Evolutionary conservation across 768 basidiomycete species (phyloP).

Genomic region (Termitomyces sp.): DNA sequence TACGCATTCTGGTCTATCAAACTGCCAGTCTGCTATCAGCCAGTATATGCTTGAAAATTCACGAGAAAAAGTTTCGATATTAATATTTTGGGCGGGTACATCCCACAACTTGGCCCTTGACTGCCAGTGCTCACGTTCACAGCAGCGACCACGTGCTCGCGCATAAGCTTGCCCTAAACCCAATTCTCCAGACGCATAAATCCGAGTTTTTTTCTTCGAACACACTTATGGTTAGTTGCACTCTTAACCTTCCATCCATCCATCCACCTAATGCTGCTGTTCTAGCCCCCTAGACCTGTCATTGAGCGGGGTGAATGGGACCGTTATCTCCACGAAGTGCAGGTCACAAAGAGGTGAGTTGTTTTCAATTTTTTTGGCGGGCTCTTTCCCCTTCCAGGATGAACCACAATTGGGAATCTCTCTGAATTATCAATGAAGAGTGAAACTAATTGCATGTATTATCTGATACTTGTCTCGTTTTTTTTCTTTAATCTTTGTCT

Average conservation of each 20-base stretch:
- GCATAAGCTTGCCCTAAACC: slow-evolving; percentile 32
- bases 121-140: too few species aligned
- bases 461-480: slow-evolving; percentile 57
- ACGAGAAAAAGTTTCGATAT: too few species aligned
- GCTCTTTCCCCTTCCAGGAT: slow-evolving; percentile 39
- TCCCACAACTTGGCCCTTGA: too few species aligned
- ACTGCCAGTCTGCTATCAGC: too few species aligned
- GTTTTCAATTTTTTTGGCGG: slow-evolving; percentile 5
- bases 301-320: slow-evolving; percentile 89
- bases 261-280: slow-evolving; percentile 5
- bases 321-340: slow-evolving; percentile 74
- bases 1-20: too few species aligned
- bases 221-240: slow-evolving; percentile 32
- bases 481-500: slow-evolving; percentile 17
- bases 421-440: slow-evolving; percentile 79
- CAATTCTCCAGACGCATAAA: slow-evolving; percentile 23
- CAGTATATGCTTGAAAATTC: too few species aligned
- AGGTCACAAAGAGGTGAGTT: slow-evolving; percentile 87
- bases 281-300: slow-evolving; percentile 46
- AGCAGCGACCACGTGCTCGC: background rate
- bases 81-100: too few species aligned
- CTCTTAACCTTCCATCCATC: background rate
- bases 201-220: slow-evolving; percentile 15
- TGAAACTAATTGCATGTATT: slow-evolving; percentile 75
- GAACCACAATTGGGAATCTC: slow-evolving; percentile 98